Conservation (phyloP, 2,329 filamentous ascomycete genomes). For the Hypoxylon sp. region DNA sequence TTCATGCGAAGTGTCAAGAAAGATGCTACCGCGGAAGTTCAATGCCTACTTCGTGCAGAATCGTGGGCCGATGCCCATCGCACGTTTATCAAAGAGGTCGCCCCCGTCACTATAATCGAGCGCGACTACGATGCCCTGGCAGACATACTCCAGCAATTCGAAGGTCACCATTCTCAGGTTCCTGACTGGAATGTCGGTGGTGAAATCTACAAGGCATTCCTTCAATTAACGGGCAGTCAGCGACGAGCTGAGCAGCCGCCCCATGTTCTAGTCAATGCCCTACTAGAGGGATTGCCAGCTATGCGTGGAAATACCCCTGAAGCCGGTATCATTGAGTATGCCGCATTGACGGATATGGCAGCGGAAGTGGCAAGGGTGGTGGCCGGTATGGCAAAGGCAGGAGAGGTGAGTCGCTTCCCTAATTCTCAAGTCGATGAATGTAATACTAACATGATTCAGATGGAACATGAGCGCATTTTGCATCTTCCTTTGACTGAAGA, state of each 20-base stretch:
- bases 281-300: conserved; percentile 70
- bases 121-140: conserved; percentile 81
- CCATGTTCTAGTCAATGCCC: conserved; percentile 66
- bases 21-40: conserved; percentile 79
- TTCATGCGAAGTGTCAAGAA: conserved; percentile 81
- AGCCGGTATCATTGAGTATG: conserved; percentile 53
- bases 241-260: conserved; percentile 58
- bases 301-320: conserved; percentile 63
- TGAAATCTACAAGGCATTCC: conserved; percentile 79
- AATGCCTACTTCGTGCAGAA: conserved; percentile 83
- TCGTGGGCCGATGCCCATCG: conserved; percentile 86
- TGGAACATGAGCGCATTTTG: conserved; percentile 53
- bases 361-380: conserved; percentile 55
- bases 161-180: conserved; percentile 72
- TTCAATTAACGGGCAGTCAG: conserved; percentile 64
- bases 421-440: background rate
- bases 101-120: conserved; percentile 85
- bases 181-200: conserved; percentile 84
- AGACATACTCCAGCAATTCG: conserved; percentile 79
- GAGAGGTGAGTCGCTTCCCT: conserved; percentile 49
- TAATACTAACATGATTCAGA: conserved; percentile 49
- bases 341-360: conserved; percentile 56
- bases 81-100: conserved; percentile 84
- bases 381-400: conserved; percentile 50
- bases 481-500: conserved; percentile 55